These are phyloP conservation scores for Eustoma russellianum DNA, from an alignment of 257 asterid genomes.

Conservation along the genomic window DNA sequence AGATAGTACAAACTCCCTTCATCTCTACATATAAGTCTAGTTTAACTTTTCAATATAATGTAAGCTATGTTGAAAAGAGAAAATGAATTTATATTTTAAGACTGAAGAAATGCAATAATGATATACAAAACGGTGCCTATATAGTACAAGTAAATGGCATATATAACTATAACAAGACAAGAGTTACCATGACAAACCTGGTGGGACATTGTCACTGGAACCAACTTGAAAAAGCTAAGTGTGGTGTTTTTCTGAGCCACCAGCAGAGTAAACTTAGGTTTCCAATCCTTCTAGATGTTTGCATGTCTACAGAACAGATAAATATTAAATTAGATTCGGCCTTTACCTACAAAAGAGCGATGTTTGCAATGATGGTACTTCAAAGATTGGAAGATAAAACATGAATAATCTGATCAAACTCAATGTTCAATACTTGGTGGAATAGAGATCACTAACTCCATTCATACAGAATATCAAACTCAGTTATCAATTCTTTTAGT, in stretches of 20 bases:
- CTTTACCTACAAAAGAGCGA: too few species aligned
- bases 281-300: conserved; percentile 41
- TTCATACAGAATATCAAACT: conserved; percentile 25
- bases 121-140: conserved; percentile 65
- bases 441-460: conserved; percentile 77
- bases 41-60: background rate
- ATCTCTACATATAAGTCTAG: background rate
- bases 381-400: conserved; percentile 8
- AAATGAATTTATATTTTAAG: conserved; percentile 48
- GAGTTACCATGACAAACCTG: conserved; percentile 29
- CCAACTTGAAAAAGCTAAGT: conserved; percentile 50
- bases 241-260: conserved; percentile 74
- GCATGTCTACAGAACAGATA: conserved; percentile 41
- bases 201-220: conserved; percentile 52
- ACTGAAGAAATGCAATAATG: conserved; percentile 52
- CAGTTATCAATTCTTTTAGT: too few species aligned
- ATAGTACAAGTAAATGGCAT: background rate
- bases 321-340: background rate
- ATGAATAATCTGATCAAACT: conserved; percentile 60
- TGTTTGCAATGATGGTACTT: too few species aligned
- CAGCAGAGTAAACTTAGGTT: conserved; percentile 46
- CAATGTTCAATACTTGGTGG: conserved; percentile 59
- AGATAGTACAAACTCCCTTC: too few species aligned
- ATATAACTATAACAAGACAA: too few species aligned
- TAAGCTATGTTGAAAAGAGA: background rate